These are phyloP conservation scores for Hypoxylon sp. DNA, from an alignment of 2,329 filamentous ascomycete species.

Conservation along the genomic window DNA sequence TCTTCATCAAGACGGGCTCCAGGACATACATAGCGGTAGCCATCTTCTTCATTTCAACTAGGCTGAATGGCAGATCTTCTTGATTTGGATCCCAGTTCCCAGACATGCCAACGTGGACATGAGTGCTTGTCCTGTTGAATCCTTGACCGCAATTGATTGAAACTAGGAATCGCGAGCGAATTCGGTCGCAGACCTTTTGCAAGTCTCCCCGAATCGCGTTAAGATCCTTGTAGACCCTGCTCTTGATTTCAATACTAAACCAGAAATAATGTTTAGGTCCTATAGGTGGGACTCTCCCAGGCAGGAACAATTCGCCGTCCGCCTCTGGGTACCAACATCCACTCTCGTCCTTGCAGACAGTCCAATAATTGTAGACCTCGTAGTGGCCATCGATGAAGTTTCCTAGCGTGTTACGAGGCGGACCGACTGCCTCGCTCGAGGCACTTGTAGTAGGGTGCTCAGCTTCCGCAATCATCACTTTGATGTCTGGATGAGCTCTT, in stretches of 20 bases:
- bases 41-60: background rate
- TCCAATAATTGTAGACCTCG: conserved; percentile 9
- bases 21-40: background rate
- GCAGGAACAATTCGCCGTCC: background rate
- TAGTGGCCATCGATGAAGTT: conserved; percentile 13
- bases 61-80: conserved; percentile 2
- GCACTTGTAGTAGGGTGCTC: background rate
- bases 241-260: conserved; percentile 21
- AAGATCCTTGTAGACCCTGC: conserved; percentile 14
- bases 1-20: background rate
- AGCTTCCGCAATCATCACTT: background rate
- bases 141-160: conserved; percentile 10
- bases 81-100: conserved; percentile 13
- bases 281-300: background rate
- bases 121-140: conserved; percentile 10
- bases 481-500: background rate
- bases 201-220: background rate
- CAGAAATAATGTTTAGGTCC: conserved; percentile 4
- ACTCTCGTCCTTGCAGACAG: conserved; percentile 13
- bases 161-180: conserved; percentile 15
- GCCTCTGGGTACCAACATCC: conserved; percentile 7
- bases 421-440: background rate
- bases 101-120: conserved; percentile 19
- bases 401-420: background rate
- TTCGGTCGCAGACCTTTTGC: conserved; percentile 19